phyloP scores from a whole-genome alignment of 495 filamentous ascomycete genomes.

The Neurospora tetrasperma region DNA sequence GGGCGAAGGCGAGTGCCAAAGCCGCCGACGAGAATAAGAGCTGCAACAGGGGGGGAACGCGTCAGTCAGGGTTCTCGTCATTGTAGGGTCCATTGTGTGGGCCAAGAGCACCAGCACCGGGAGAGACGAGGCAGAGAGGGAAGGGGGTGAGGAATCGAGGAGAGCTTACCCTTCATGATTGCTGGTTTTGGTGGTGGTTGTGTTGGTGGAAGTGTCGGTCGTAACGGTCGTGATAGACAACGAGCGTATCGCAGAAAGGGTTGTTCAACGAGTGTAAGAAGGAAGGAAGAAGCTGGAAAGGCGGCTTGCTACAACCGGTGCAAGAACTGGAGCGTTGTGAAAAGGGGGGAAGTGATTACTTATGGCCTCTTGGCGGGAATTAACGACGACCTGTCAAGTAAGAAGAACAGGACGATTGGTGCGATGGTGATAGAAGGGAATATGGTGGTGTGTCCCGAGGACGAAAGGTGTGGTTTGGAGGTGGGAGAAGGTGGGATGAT shows the following conservation, averaged over 20 bases:
- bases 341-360: not conserved
- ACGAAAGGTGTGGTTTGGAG: not conserved
- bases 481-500: not conserved
- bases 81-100: not conserved
- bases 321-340: not conserved
- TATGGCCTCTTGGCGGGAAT: not conserved
- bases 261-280: constrained; percentile 26
- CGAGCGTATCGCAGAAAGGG: constrained; percentile 8
- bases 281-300: constrained; percentile 10
- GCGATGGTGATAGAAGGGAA: not conserved
- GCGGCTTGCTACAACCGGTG: not conserved
- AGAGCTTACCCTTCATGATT: constrained; percentile 44
- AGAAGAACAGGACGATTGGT: not conserved
- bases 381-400: not conserved
- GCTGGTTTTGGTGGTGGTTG: constrained; percentile 6
- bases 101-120: not conserved
- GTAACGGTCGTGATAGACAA: constrained; percentile 2
- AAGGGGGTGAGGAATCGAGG: not conserved
- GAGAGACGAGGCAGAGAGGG: not conserved
- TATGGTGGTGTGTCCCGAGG: not conserved
- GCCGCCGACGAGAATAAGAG: constrained; percentile 98
- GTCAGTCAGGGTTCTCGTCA: not conserved
- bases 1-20: constrained; percentile 97
- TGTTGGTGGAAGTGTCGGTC: constrained; percentile 6
- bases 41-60: constrained; percentile 31